Evolutionary conservation across 176 grass and related monocot species (phyloP).

Genomic region (Oryza coarctata): DNA sequence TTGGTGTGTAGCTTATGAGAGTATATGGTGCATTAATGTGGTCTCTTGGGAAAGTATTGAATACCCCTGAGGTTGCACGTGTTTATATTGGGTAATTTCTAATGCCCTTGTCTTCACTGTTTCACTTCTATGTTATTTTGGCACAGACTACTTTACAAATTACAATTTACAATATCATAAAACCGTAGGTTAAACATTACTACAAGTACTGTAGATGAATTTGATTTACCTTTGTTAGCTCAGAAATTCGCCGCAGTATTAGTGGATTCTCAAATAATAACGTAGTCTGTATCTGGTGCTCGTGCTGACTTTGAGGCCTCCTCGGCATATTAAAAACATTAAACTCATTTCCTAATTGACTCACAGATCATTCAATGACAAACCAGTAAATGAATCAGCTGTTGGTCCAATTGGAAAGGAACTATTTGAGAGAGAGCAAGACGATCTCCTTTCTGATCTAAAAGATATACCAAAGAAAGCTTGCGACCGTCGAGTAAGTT

Average conservation of each 20-base stretch:
- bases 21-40: conserved; percentile 99
- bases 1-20: conserved; percentile 85
- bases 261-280: not conserved
- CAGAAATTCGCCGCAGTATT: not conserved
- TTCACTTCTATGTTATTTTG: conserved; percentile 2
- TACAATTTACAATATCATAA: not conserved
- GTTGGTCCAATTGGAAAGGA: conserved; percentile 90
- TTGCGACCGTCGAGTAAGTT: conserved; percentile 79
- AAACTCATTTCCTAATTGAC: not conserved
- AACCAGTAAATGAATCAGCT: conserved; percentile 81
- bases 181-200: conserved; percentile 26
- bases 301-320: not conserved
- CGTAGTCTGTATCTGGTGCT: conserved; percentile 1
- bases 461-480: conserved; percentile 99
- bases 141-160: not conserved
- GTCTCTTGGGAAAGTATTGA: conserved; percentile 97
- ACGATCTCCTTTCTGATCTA: conserved; percentile 93
- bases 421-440: conserved; percentile 94
- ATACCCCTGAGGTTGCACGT: conserved; percentile 89
- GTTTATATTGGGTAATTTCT: conserved; percentile 92
- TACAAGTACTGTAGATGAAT: not conserved
- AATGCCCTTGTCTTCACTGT: conserved; percentile 24
- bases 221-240: not conserved
- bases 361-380: conserved; percentile 96
- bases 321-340: not conserved